Base-by-base conservation (phyloP, 148 eudicot genomes). In the Diospyros kaki region DNA sequence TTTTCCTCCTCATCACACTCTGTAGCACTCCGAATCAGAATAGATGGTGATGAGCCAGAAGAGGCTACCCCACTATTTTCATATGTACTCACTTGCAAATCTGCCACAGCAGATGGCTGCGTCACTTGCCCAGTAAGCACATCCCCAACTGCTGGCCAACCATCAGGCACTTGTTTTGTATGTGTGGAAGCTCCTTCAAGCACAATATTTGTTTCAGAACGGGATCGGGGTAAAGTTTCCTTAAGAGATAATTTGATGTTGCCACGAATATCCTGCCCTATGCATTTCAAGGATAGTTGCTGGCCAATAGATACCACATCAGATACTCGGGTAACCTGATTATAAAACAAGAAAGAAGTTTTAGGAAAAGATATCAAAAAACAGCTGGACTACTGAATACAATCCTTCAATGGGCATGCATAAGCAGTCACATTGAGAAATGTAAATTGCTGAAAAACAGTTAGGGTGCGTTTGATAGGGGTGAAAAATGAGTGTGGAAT, bases 181-280 rank as follows among this genome's bases (percentile, higher is more conserved):
- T 84, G 65, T 66, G 76, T 56, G 58, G 46, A 58, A 78, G 76
- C 73, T 72, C 74, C 87, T 64, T 64, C 75, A 70, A 55, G 79
- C 44, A 42, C 55, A 76, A 64, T 66, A 61, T 62, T 42, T 71
- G 77, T 46, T 58, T 68, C 77, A 73, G 80, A 75, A 70, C 73
- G 80, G 63, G 85, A 78, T 67, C 48, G 73, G 9, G 88, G 87
- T 78, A 75, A 18, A 59, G 87, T 84, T 73, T 95, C 94, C 83
- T 89, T 95, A 48, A 90, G 96, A 63, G 99, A 95, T 72, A 95
- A 76, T 72, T 90, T 95, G 51, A 93, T 82, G 83, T 95, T 95
- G 67, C 99, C 99, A 73, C 97, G 94, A 76, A 86, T 79, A 85
- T 95, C 99, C 81, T 80, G 88, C 51, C 86, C 99, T 66, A 93